These are phyloP conservation scores for Salicornia ramosissima DNA, from an alignment of 148 eudicot genomes.

Conservation along the genomic window DNA sequence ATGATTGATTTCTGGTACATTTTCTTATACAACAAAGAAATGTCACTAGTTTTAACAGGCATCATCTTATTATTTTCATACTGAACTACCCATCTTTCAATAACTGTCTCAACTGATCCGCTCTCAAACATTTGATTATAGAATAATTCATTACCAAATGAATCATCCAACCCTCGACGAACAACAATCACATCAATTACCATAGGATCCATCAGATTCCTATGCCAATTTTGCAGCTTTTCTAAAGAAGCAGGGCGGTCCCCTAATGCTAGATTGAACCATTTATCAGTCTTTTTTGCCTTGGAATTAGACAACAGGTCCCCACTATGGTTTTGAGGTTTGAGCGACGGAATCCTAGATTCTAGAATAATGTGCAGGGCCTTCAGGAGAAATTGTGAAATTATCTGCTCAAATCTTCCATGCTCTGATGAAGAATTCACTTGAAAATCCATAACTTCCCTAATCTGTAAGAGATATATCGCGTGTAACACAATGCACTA, in stretches of 20 bases:
- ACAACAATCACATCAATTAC: conserved; percentile 74
- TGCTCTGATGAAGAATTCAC: conserved; percentile 45
- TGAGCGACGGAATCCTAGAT: conserved; percentile 78
- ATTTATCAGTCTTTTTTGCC: conserved; percentile 68
- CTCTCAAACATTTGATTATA: conserved; percentile 32
- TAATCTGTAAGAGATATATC: neutral
- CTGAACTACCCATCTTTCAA: conserved; percentile 95
- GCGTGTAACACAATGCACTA: conserved; percentile 17
- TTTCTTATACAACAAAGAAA: conserved; percentile 60
- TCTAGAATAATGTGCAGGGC: conserved; percentile 74
- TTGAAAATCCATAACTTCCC: conserved; percentile 55
- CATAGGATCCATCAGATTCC: conserved; percentile 91
- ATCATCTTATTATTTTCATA: conserved; percentile 47
- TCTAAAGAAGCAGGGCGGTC: conserved; percentile 84
- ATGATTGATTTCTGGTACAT: conserved; percentile 86
- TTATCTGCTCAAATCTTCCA: conserved; percentile 72
- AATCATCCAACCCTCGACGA: conserved; percentile 37
- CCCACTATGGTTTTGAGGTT: conserved; percentile 35
- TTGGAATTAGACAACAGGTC: conserved; percentile 29
- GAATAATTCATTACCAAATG: conserved; percentile 24
- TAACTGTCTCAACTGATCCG: conserved; percentile 55
- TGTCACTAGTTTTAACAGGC: conserved; percentile 44
- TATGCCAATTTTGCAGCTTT: conserved; percentile 70
- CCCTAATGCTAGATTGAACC: conserved; percentile 83
- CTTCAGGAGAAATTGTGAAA: conserved; percentile 76